phyloP scores from a whole-genome alignment of 1,284 basidiomycete genomes.

The Microbotryum silenes-acaulis region DNA sequence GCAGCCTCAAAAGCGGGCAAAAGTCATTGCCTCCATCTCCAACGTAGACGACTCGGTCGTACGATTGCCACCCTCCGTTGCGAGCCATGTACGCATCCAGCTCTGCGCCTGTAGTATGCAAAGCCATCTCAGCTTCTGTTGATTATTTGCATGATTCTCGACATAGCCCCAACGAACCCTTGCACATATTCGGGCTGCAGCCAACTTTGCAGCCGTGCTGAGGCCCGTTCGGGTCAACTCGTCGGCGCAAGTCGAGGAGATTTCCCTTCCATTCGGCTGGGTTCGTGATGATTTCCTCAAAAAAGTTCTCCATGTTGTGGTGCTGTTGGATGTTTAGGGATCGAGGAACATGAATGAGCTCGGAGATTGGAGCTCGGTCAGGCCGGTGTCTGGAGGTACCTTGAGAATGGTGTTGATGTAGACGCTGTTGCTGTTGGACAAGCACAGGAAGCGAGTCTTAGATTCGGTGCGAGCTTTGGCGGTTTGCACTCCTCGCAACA shows the following conservation, averaged over 20 bases:
- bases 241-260: conserved; percentile 66
- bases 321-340: conserved; percentile 47
- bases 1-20: conserved; percentile 76
- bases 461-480: conserved; percentile 58
- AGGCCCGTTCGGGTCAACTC: conserved; percentile 53
- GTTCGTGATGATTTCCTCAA: conserved; percentile 86
- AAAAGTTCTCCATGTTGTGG: conserved; percentile 63
- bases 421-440: conserved; percentile 88
- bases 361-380: neutral
- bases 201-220: conserved; percentile 83
- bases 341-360: neutral
- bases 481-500: conserved; percentile 74
- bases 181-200: conserved; percentile 97
- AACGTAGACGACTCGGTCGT: conserved; percentile 77
- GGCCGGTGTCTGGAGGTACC: conserved; percentile 44
- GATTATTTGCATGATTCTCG: neutral
- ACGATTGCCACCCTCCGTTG: conserved; percentile 54
- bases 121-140: neutral
- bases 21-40: conserved; percentile 95
- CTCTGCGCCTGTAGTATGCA: conserved; percentile 60
- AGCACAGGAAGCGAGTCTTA: conserved; percentile 74
- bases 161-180: conserved; percentile 50
- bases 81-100: conserved; percentile 67
- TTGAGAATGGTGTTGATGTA: conserved; percentile 85
- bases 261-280: conserved; percentile 77